These are phyloP conservation scores for Globisporangium megalacanthum DNA, from an alignment of 352 stramenopile species.

Conservation along the genomic window DNA sequence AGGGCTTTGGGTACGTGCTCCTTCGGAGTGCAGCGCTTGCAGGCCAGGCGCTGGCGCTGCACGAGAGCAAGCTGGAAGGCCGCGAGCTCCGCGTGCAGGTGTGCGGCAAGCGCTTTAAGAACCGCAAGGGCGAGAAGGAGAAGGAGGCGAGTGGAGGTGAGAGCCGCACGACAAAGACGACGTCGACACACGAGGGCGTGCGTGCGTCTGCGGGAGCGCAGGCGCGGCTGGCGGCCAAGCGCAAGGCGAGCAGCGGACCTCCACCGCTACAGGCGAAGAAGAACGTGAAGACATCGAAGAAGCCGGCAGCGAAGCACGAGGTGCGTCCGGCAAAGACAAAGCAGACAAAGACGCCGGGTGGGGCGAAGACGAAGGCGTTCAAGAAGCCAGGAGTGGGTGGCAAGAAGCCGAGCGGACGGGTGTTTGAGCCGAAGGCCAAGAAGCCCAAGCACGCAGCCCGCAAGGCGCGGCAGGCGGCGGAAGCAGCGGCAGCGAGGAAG, in stretches of 20 bases:
- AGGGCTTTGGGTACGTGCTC: slow-evolving; percentile 90
- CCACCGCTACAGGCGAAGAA: slow-evolving; percentile 26
- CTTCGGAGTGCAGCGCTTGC: slow-evolving; percentile 63
- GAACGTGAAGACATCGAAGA: slow-evolving; percentile 25
- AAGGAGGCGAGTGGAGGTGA: too few species aligned
- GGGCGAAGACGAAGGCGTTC: slow-evolving; percentile 10
- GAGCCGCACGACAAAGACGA: background rate
- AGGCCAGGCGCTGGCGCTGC: slow-evolving; percentile 62
- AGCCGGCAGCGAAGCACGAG: slow-evolving; percentile 46
- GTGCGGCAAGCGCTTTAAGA: slow-evolving; percentile 84
- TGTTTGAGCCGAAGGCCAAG: slow-evolving; percentile 34
- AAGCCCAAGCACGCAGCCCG: slow-evolving; percentile 71
- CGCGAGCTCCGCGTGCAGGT: slow-evolving; percentile 73
- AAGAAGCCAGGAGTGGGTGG: slow-evolving; percentile 8
- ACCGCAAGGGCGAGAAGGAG: slow-evolving; percentile 51
- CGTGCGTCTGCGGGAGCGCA: slow-evolving; percentile 46
- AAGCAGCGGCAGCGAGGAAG: slow-evolving; percentile 20
- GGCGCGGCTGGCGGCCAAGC: slow-evolving; percentile 62
- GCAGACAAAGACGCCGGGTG: background rate
- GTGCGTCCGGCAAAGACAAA: slow-evolving; percentile 40
- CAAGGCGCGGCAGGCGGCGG: slow-evolving; percentile 51
- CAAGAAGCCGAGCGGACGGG: slow-evolving; percentile 21
- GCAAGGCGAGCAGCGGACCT: slow-evolving; percentile 11
- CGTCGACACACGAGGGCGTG: slow-evolving; percentile 50
- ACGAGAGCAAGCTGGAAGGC: slow-evolving; percentile 60